Base-by-base conservation (phyloP, 1,284 basidiomycete species). In the Ganoderma lingzhi region DNA sequence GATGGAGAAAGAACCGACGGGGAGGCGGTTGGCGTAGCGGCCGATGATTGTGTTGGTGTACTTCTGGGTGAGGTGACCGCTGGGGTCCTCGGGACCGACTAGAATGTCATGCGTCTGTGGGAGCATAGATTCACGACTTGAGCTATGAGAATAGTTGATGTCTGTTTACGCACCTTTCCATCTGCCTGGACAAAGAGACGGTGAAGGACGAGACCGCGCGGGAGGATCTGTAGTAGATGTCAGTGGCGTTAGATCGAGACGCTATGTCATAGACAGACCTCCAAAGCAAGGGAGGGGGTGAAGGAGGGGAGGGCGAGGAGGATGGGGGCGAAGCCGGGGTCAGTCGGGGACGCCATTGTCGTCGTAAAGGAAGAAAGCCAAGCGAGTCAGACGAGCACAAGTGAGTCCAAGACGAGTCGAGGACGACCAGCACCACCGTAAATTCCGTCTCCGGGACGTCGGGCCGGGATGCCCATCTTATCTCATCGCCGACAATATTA, bases 11-110 rank as follows among this genome's bases (percentile, higher is more conserved):
- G 82, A 83, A 42, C 87, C 87, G 23, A 86, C 87, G 2, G 91
- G 90, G 62, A 94, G 82, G 41, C 91, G 86, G 79, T 93, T 93
- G 48, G 90, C 83, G 73, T 92, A 93, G 73, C 91, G 84, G 35
- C 92, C 92, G 67, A 93, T 84, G 76, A 93, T 84, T 14, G 89
- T 88, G 80, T 93, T 93, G 60, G 85, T 88, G 80, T 93, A 93
- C 79, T 89, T 91, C 77, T 88, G 84, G 14, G 77, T 81, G 56
- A 82, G 77, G 78, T 93, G 90, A 74, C 84, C 87, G 70, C 84
- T 77, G 64, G 90, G 87, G 41, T 83, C 80, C 81, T 92, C 90
- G 39, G 92, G 91, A 15, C 91, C 92, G 72, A 93, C 84, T 61
- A 93, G 86, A 69, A 93, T 86, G 78, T 93, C 92, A 80, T 93